Base-by-base conservation (phyloP, 768 basidiomycete species). In the Xerocomus potaroensis region DNA sequence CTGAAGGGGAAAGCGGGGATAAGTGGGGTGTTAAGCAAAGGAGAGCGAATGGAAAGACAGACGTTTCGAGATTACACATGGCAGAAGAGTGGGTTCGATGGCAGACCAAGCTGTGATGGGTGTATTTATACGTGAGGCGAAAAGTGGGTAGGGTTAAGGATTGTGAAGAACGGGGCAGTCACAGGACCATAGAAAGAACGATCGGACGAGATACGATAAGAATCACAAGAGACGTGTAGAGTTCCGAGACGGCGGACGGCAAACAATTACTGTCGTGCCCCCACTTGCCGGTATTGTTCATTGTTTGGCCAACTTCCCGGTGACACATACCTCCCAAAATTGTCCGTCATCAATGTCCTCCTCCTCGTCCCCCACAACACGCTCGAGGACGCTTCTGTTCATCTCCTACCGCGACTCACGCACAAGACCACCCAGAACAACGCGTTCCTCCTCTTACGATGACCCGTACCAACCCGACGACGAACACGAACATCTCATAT, bases 311-410 rank as follows among this genome's bases (percentile, higher is more conserved):
- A 2, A 8, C 14, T 16, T 39, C 16, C 34, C 32, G 36, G 47
- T 50, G 47, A 51, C 60, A 65, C 53, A 55, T 54, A 56, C 43
- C 26, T 16, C 29, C 33, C 57, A 8, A 16, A 40, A 9, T 8
- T 24, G 23, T 39, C 26, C 39, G 15, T 41, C 43, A 22, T 56
- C 67, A 10, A 67, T 66, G 64, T 58, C 72, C 40, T 57, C 67
- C 27, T 63, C 69, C 23, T 62, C 65, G 24, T 62, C 66, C 46
- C 71, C 71, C 33, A 78, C 81, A 32, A 91, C 87, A 29, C 84
- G 95, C 57, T 92, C 90, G 1, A 70, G 95, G 38, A 97, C 95
- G 3, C 79, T 91, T 44, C 80, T 97, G 58, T 98, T 97, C 68
- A 84, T 94, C 50, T 95, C 93, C 6, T 92, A 88, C 69, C 79